A percentile compares a stretch with the other conserved stretches of the same genome.
These are phyloP conservation scores for Penicillium sp. DNA, from an alignment of 2,329 filamentous ascomycete species.

Conservation along the genomic window DNA sequence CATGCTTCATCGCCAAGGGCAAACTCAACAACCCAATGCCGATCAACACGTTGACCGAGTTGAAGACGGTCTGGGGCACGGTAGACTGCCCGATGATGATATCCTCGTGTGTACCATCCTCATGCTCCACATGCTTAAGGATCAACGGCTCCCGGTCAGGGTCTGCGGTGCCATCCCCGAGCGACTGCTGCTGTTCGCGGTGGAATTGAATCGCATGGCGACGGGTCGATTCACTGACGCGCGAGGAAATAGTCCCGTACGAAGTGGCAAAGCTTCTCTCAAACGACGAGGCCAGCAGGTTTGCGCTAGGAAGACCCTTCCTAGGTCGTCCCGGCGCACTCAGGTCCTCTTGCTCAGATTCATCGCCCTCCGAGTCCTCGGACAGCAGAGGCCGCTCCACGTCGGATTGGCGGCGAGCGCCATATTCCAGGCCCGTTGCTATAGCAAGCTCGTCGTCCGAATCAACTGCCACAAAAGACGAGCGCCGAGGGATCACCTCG, in stretches of 20 bases:
- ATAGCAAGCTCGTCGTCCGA: constrained; percentile 49
- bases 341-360: constrained; percentile 13
- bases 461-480: constrained; percentile 68
- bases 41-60: constrained; percentile 90
- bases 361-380: constrained; percentile 33
- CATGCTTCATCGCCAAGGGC: constrained; percentile 82
- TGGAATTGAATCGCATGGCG: constrained; percentile 57
- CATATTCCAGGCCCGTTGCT: constrained; percentile 23
- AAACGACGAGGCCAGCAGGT: constrained; percentile 56
- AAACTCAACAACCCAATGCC: constrained; percentile 87
- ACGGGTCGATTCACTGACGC: constrained; percentile 59
- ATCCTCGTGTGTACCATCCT: constrained; percentile 79
- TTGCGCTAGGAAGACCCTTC: constrained; percentile 20
- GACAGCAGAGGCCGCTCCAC: constrained; percentile 32
- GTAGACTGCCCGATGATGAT: constrained; percentile 93
- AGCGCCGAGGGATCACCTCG: constrained; percentile 79
- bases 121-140: constrained; percentile 84
- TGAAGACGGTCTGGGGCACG: constrained; percentile 91
- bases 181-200: constrained; percentile 55
- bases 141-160: constrained; percentile 72
- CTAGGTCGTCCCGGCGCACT: constrained; percentile 17
- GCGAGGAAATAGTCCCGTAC: constrained; percentile 61
- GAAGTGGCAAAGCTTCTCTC: constrained; percentile 70
- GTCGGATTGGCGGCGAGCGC: constrained; percentile 30
- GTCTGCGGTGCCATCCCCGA: constrained; percentile 51